phyloP scores from a whole-genome alignment of 2,329 filamentous ascomycete genomes.

The Trichoderma oligosporum region DNA sequence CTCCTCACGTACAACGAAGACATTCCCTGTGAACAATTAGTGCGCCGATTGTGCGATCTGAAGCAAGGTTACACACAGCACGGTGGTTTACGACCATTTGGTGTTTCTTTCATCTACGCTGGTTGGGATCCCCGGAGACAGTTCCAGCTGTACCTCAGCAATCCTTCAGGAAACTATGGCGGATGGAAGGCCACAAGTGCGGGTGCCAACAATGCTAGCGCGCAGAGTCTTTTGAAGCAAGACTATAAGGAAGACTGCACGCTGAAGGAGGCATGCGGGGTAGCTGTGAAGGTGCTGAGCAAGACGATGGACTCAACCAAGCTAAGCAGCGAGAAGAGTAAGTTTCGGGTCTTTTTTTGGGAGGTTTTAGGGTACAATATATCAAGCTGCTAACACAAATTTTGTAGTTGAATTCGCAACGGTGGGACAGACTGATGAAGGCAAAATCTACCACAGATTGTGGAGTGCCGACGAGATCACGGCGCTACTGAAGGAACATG shows the following conservation, averaged over 20 bases:
- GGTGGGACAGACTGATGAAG: conserved; percentile 89
- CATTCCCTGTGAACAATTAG: conserved; percentile 97
- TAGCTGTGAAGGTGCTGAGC: conserved; percentile 98
- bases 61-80: conserved; percentile 99
- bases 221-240: conserved; percentile 95
- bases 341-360: conserved; percentile 35
- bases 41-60: conserved; percentile 91
- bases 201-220: conserved; percentile 96
- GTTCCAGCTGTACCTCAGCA: conserved; percentile 99
- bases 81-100: conserved; percentile 94
- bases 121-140: conserved; percentile 94
- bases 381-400: conserved; percentile 21
- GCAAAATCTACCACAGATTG: conserved; percentile 96
- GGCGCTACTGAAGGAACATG: conserved; percentile 88
- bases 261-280: conserved; percentile 90
- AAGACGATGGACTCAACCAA: conserved; percentile 99
- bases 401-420: conserved; percentile 93
- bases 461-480: conserved; percentile 98
- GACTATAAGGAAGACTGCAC: conserved; percentile 99
- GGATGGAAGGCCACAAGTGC: conserved; percentile 99
- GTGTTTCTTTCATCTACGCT: conserved; percentile 99
- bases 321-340: conserved; percentile 98
- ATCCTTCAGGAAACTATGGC: conserved; percentile 97
- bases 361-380: neutral
- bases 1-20: conserved; percentile 99